These are phyloP conservation scores for Prunella vulgaris DNA, from an alignment of 257 asterid genomes.

Conservation along the genomic window DNA sequence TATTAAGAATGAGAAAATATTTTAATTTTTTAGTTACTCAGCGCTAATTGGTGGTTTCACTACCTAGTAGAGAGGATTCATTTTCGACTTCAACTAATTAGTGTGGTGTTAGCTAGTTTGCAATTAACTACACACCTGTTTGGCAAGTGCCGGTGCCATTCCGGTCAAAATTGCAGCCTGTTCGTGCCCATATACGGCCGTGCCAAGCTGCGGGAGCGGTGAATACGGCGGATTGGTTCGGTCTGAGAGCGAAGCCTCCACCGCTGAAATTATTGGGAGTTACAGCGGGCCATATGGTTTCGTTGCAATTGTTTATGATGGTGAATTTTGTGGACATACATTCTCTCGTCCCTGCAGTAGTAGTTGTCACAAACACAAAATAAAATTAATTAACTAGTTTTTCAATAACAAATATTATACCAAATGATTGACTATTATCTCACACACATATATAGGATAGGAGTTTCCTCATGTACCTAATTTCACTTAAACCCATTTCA, in stretches of 20 bases:
- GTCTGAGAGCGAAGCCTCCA: constrained; percentile 43
- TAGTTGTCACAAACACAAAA: background rate
- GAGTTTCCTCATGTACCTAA: no score
- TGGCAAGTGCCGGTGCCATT: constrained; percentile 49
- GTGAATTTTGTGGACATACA: constrained; percentile 42
- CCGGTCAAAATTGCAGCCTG: constrained; percentile 48
- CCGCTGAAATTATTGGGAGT: constrained; percentile 47
- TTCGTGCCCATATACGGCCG: constrained; percentile 71
- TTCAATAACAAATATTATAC: no score
- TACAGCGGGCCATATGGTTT: constrained; percentile 65
- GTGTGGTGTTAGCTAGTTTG: no score
- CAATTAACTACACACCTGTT: constrained; percentile 40
- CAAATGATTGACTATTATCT: no score
- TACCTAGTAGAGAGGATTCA: no score
- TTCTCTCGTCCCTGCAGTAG: constrained; percentile 27
- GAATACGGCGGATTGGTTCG: constrained; percentile 49
- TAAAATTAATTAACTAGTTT: no score
- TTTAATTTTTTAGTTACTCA: no score
- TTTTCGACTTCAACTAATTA: no score
- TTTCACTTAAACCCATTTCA: no score
- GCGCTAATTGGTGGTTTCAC: no score
- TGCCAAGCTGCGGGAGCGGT: constrained; percentile 46
- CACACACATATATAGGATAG: no score
- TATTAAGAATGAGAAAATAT: no score
- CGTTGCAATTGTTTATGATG: constrained; percentile 52